phyloP scores from a whole-genome alignment of 257 asterid genomes.

The Nicotiana obtusifolia region DNA sequence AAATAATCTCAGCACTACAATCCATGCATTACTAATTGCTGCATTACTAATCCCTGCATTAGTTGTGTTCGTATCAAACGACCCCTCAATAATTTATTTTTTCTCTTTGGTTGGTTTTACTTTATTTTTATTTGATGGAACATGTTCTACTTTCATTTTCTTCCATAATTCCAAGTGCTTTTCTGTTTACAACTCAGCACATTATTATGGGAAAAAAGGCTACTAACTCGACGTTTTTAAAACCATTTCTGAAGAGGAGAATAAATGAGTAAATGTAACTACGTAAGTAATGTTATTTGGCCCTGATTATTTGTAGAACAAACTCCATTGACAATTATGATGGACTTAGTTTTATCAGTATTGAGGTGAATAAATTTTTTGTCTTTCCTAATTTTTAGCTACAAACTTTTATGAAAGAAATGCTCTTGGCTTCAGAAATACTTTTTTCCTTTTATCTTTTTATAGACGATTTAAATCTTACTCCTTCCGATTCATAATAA shows the following conservation, averaged over 20 bases:
- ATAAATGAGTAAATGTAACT: too few relatives aligned
- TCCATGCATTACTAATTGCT: too few relatives aligned
- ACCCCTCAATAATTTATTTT: not conserved
- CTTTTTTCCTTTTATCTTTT: too few relatives aligned
- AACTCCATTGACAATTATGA: not conserved
- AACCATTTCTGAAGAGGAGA: not conserved
- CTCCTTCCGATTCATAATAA: too few relatives aligned
- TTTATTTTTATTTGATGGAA: not conserved
- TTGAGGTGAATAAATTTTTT: not conserved
- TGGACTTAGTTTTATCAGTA: not conserved
- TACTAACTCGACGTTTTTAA: not conserved
- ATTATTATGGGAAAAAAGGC: not conserved
- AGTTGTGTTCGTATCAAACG: too few relatives aligned
- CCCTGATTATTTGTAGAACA: too few relatives aligned
- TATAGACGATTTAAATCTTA: too few relatives aligned
- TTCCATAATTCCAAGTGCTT: not conserved
- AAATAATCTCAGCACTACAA: too few relatives aligned
- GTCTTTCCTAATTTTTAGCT: too few relatives aligned
- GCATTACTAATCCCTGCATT: too few relatives aligned
- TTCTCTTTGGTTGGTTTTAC: not conserved
- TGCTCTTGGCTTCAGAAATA: too few relatives aligned
- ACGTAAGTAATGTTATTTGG: too few relatives aligned
- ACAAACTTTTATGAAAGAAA: not conserved
- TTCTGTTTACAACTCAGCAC: slow-evolving; percentile 3
- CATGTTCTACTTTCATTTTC: not conserved